Evolutionary conservation across 768 basidiomycete species (phyloP).

Genomic region (Mycena leptocephala): DNA sequence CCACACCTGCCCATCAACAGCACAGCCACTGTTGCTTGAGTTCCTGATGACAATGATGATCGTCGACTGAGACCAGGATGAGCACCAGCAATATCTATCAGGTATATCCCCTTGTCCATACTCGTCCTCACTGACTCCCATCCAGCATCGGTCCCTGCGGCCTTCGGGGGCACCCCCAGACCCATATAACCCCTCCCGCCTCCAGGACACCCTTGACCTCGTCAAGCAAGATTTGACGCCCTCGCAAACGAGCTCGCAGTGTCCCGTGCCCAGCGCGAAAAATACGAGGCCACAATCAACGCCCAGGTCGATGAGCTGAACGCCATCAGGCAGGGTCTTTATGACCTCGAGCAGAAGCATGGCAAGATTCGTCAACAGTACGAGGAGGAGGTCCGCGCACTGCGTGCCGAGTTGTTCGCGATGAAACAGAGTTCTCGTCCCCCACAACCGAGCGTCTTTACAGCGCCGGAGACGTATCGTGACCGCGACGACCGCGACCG

Average conservation of each 20-base stretch:
- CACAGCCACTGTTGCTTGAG: background rate
- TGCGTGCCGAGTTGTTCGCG: slow-evolving; percentile 80
- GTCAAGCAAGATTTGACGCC: slow-evolving; percentile 31
- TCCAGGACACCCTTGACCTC: slow-evolving; percentile 29
- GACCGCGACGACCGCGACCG: slow-evolving; percentile 30
- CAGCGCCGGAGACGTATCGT: slow-evolving; percentile 13
- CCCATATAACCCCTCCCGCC: slow-evolving; percentile 21
- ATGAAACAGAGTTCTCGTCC: slow-evolving; percentile 52
- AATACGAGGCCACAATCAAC: slow-evolving; percentile 64
- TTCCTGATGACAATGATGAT: background rate
- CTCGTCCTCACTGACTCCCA: background rate
- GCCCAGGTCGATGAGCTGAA: slow-evolving; percentile 93
- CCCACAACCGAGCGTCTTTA: background rate
- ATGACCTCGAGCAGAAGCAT: slow-evolving; percentile 93
- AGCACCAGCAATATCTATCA: slow-evolving; percentile 18
- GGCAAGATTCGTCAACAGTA: slow-evolving; percentile 89
- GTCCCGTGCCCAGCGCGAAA: slow-evolving; percentile 23
- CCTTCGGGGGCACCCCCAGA: slow-evolving; percentile 16
- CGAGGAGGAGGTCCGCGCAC: slow-evolving; percentile 85
- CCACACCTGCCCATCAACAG: too few species aligned
- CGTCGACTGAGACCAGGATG: background rate
- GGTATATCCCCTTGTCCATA: background rate
- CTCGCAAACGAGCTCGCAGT: slow-evolving; percentile 21
- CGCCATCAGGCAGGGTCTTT: slow-evolving; percentile 89
- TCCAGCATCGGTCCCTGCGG: slow-evolving; percentile 24